Base-by-base conservation (phyloP, 768 basidiomycete genomes). In the Lactarius sp. region DNA sequence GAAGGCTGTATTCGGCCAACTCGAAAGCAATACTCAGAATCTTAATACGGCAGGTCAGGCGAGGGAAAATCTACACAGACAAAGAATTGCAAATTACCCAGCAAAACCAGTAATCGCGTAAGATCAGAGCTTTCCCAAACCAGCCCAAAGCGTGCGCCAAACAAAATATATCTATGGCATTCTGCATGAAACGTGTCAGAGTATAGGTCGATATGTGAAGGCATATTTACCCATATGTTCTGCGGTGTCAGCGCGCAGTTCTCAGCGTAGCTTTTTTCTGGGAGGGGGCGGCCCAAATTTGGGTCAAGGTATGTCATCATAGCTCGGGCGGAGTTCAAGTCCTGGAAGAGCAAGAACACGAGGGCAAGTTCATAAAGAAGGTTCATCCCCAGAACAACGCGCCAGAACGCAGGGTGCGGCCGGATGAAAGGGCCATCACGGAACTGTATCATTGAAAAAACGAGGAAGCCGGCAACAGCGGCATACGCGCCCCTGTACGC, bases 31-130 rank as follows among this genome's bases (percentile, higher is more conserved):
- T 81, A 73, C 90, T 92, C 64, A 94, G 75, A 69, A 93, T 93
- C 91, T 93, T 69, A 41, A 52, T 0, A 37, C 44, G 44, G 65
- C 66, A 55, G 67, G 66, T 63, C 53, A 59, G 52, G 54, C 68
- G 37, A 69, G 52, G 60, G 34, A 18, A 52, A 54, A 52, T 51
- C 14, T 22, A 42, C 34, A 60, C 34, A 60, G 33, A 20, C 10
- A n/a, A 56, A 44, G 52, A 65, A 53, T 57, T 49, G 46, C 62
- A 42, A 74, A 78, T 62, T 70, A 92, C 91, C 91, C 92, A 94
- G 70, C 92, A 94, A 71, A 93, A 94, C 92, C 92, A 94, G 70
- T 94, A 94, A 70, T 94, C 92, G 27, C 92, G 84, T 70, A 94
- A 74, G 68, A 94, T 87, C 80, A 94, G 82, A 4, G 92, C 92